These are phyloP conservation scores for Brassica rapa DNA, from an alignment of 345 rosid species.

Conservation along the genomic window DNA sequence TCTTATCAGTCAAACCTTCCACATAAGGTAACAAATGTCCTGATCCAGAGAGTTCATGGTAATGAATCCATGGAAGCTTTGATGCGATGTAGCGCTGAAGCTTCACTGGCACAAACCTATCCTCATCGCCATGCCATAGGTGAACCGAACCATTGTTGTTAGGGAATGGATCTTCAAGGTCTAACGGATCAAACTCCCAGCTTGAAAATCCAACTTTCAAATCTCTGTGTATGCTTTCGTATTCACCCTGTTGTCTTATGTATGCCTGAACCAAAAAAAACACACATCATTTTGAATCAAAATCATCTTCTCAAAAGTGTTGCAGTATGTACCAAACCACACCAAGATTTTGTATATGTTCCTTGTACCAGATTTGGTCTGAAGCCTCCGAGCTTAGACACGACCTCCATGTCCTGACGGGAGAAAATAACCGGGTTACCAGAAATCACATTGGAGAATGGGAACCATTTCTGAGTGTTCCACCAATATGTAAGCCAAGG, in stretches of 20 bases:
- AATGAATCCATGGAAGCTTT: slow-evolving; percentile 9
- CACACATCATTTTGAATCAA: not conserved
- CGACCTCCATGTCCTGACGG: not conserved
- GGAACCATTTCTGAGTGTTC: slow-evolving; percentile 11
- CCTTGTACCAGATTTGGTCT: slow-evolving; percentile 11
- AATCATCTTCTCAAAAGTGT: not conserved
- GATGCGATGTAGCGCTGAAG: not conserved
- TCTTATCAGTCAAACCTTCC: slow-evolving; percentile 55
- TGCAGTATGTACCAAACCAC: not conserved
- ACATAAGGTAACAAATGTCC: slow-evolving; percentile 29
- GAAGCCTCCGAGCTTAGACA: not conserved
- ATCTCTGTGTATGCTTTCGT: slow-evolving; percentile 62
- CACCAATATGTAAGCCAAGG: slow-evolving; percentile 5
- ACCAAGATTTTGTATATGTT: not conserved
- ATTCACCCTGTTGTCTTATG: slow-evolving; percentile 58
- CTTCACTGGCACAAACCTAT: slow-evolving; percentile 26
- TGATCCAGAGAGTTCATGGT: slow-evolving; percentile 2
- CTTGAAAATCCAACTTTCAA: slow-evolving; percentile 67
- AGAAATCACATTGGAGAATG: slow-evolving; percentile 36
- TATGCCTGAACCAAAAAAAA: slow-evolving; percentile 6
- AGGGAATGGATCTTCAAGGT: slow-evolving; percentile 58
- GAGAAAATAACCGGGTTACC: not conserved
- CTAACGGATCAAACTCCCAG: slow-evolving; percentile 81
- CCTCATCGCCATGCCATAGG: slow-evolving; percentile 77
- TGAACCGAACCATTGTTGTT: slow-evolving; percentile 56